phyloP scores from a whole-genome alignment of 805 yeast species.

The Candida sakaeoensis region DNA sequence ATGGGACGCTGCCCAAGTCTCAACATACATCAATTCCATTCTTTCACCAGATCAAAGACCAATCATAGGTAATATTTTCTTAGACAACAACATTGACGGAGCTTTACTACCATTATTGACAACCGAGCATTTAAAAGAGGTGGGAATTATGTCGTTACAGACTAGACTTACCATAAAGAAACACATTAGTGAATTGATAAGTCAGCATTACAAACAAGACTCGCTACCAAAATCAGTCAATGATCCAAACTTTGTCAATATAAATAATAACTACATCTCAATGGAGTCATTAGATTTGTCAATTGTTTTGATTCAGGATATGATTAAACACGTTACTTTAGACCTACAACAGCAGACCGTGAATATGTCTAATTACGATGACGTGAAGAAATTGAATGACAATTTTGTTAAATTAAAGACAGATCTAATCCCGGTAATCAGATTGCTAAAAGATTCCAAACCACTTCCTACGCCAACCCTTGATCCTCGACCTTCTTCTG shows the following conservation, averaged over 20 bases:
- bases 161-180: conserved; percentile 59
- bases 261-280: conserved; percentile 33
- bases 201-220: conserved; percentile 26
- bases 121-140: conserved; percentile 67
- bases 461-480: conserved; percentile 66
- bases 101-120: conserved; percentile 65
- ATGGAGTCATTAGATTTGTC: conserved; percentile 37
- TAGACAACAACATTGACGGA: conserved; percentile 66
- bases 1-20: conserved; percentile 46
- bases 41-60: conserved; percentile 19
- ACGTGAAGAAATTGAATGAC: conserved; percentile 45
- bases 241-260: conserved; percentile 29
- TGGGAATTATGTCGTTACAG: conserved; percentile 56
- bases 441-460: conserved; percentile 58
- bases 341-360: conserved; percentile 16
- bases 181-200: conserved; percentile 52
- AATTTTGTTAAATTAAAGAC: conserved; percentile 55
- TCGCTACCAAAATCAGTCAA: conserved; percentile 24
- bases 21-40: conserved; percentile 27
- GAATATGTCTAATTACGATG: conserved; percentile 16
- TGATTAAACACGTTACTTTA: conserved; percentile 23
- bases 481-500: conserved; percentile 33
- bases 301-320: conserved; percentile 31
- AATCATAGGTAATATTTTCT: conserved; percentile 32
- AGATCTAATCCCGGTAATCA: conserved; percentile 61